These are phyloP conservation scores for Evansstolkia leycettana DNA, from an alignment of 495 filamentous ascomycete species.

Conservation along the genomic window DNA sequence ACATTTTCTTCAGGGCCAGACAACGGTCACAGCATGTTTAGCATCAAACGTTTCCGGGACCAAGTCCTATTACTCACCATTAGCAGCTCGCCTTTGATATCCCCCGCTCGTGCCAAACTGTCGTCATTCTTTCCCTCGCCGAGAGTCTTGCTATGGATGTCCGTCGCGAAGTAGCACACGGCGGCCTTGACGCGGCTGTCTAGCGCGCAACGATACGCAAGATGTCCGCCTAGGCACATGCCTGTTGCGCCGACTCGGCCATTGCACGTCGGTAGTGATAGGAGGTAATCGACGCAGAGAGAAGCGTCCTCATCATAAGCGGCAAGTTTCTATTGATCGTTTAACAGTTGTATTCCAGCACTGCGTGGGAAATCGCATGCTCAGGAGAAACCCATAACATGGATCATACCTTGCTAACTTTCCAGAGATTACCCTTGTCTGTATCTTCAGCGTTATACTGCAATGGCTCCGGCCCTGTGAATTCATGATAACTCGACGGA, in stretches of 20 bases:
- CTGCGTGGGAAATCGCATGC: not conserved
- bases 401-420: slow-evolving; percentile 73
- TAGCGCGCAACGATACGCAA: slow-evolving; percentile 73
- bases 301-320: slow-evolving; percentile 84
- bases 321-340: slow-evolving; percentile 48
- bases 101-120: slow-evolving; percentile 45
- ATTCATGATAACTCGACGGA: slow-evolving; percentile 87
- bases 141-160: slow-evolving; percentile 68
- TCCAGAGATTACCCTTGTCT: slow-evolving; percentile 76
- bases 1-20: no score
- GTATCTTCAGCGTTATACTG: slow-evolving; percentile 83
- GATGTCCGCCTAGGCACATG: slow-evolving; percentile 92
- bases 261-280: slow-evolving; percentile 68
- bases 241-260: slow-evolving; percentile 78
- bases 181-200: slow-evolving; percentile 63
- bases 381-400: no score
- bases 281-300: slow-evolving; percentile 60
- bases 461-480: slow-evolving; percentile 72
- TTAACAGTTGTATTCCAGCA: not conserved
- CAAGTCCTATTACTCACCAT: slow-evolving; percentile 41
- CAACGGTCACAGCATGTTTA: no score
- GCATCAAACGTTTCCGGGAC: no score
- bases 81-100: slow-evolving; percentile 68
- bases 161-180: slow-evolving; percentile 88
- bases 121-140: slow-evolving; percentile 59